Conservation (phyloP, 805 yeast species). For the Starmerella geochares region DNA sequence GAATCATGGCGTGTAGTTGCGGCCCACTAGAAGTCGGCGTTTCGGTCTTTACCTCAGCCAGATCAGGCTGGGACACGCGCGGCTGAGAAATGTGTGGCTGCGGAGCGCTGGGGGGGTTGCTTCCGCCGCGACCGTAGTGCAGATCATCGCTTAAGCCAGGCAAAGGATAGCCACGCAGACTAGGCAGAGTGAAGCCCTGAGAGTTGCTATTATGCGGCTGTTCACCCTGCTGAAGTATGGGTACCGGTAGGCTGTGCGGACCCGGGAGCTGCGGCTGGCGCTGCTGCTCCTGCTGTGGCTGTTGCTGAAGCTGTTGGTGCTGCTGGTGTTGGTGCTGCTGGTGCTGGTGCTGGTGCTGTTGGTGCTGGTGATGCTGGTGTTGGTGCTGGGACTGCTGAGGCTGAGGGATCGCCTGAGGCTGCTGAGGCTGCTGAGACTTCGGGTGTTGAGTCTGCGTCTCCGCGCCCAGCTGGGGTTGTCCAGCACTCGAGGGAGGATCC, state of each 20-base stretch:
- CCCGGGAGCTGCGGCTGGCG: constrained; percentile 8
- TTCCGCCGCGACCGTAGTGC: constrained; percentile 10
- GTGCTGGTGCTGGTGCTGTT: constrained; percentile 5
- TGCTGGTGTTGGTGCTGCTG: constrained; percentile 7
- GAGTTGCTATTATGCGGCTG: constrained; percentile 11
- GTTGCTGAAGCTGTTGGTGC: constrained; percentile 7
- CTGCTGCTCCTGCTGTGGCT: constrained; percentile 19
- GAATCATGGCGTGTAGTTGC: constrained; percentile 7
- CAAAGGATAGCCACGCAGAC: constrained; percentile 14
- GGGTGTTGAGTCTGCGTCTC: constrained; percentile 10
- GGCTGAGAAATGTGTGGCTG: constrained; percentile 1
- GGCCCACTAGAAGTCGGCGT: constrained; percentile 1
- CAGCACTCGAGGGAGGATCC: background rate
- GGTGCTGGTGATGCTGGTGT: constrained; percentile 3
- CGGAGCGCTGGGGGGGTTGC: constrained; percentile 11
- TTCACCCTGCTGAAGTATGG: constrained; percentile 13
- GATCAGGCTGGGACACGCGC: constrained; percentile 12
- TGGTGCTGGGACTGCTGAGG: constrained; percentile 3
- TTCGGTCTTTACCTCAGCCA: constrained; percentile 9
- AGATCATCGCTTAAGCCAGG: constrained; percentile 6
- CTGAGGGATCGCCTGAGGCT: background rate
- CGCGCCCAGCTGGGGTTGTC: background rate
- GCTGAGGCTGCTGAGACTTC: constrained; percentile 6
- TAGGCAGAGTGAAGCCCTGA: constrained; percentile 6
- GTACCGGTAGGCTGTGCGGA: constrained; percentile 4